A percentile compares a stretch with the other conserved stretches of the same genome.
phyloP scores from a whole-genome alignment of 164 flowering plant species.

The Umbellularia californica region DNA sequence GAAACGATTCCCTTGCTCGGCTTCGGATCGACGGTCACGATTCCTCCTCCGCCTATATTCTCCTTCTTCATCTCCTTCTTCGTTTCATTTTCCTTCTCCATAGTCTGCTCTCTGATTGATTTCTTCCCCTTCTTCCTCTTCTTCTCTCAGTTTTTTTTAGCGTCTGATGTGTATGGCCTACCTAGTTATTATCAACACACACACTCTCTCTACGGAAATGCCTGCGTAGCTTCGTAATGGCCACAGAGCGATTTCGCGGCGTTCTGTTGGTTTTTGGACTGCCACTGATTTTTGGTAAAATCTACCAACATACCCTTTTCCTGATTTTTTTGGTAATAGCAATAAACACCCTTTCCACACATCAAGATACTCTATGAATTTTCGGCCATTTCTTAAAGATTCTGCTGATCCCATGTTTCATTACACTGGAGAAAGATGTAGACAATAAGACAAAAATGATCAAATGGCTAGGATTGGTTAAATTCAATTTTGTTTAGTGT shows the following conservation, averaged over 20 bases:
- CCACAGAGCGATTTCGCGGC: not conserved
- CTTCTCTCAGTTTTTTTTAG: not conserved
- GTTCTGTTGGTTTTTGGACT: not conserved
- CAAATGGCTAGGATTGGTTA: too few relatives aligned
- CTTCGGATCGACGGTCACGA: constrained; percentile 57
- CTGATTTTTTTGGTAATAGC: too few relatives aligned
- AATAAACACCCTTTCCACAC: too few relatives aligned
- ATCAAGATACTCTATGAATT: too few relatives aligned
- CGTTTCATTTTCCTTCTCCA: not conserved
- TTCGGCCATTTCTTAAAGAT: too few relatives aligned
- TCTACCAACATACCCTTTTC: too few relatives aligned
- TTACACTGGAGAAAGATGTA: too few relatives aligned
- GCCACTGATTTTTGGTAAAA: too few relatives aligned
- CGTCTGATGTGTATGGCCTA: not conserved
- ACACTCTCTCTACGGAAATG: not conserved
- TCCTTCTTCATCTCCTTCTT: constrained; percentile 7
- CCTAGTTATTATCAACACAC: too few relatives aligned
- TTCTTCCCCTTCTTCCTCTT: not conserved
- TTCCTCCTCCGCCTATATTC: constrained; percentile 3
- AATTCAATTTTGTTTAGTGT: too few relatives aligned
- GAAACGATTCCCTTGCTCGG: constrained; percentile 61
- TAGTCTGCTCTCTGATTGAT: not conserved
- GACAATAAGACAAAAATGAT: too few relatives aligned
- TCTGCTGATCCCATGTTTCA: too few relatives aligned
- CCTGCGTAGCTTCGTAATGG: not conserved